A percentile compares a stretch with the other conserved stretches of the same genome.
Evolutionary conservation across 352 stramenopile genomes (phyloP).

Genomic region (Phytopythium kandeliae): DNA sequence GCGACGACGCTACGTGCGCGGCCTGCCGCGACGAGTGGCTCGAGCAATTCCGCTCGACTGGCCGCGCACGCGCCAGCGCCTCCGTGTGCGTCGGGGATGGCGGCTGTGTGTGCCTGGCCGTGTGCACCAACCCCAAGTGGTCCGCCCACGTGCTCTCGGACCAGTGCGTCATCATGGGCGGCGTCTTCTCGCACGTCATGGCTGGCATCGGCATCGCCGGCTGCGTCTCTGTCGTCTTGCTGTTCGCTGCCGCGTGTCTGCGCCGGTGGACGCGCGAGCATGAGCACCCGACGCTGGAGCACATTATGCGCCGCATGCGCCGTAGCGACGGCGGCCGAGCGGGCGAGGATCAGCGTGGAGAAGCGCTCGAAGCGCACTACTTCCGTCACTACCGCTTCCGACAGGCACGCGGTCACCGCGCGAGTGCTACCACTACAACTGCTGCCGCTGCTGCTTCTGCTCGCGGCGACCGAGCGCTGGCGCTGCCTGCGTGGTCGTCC

Average conservation of each 20-base stretch:
- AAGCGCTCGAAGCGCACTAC: not conserved
- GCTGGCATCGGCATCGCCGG: conserved; percentile 1
- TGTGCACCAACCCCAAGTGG: conserved; percentile 5
- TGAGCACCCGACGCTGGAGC: not conserved
- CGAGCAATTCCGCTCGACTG: not conserved
- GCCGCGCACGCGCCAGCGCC: conserved; percentile 8
- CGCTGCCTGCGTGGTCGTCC: conserved; percentile 20
- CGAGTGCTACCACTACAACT: no score
- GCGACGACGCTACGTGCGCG: conserved; percentile 8
- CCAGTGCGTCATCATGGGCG: conserved; percentile 1
- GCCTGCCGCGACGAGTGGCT: conserved; percentile 14
- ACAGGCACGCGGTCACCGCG: no score
- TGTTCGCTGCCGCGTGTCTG: not conserved
- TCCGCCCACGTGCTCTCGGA: not conserved
- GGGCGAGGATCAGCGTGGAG: no score
- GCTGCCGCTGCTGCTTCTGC: no score
- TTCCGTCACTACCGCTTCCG: not conserved
- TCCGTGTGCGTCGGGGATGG: conserved; percentile 6
- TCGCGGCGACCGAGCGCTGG: conserved; percentile 7
- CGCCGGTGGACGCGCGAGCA: not conserved
- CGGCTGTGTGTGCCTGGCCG: conserved; percentile 12
- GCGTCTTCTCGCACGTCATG: conserved; percentile 1
- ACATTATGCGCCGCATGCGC: not conserved
- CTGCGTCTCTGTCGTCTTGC: conserved; percentile 1
- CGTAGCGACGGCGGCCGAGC: no score